phyloP scores from a whole-genome alignment of 129 eudicot genomes.

The Flaveria robusta region DNA sequence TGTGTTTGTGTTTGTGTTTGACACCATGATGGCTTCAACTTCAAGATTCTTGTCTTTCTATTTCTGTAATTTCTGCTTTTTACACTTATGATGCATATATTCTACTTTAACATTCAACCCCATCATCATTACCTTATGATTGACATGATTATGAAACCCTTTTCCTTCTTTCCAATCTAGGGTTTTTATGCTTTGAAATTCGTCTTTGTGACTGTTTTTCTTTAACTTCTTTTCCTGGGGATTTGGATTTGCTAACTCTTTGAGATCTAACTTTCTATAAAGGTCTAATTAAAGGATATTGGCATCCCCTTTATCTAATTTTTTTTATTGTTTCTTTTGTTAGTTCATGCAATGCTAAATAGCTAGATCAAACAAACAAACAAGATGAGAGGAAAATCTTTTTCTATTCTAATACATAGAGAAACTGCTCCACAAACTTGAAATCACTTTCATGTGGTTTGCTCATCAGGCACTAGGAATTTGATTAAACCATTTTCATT shows the following conservation, averaged over 20 bases:
- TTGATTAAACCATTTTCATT: background rate
- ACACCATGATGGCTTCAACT: conserved; percentile 15
- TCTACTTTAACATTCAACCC: conserved; percentile 29
- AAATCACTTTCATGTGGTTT: conserved; percentile 5
- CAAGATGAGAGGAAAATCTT: too few species aligned
- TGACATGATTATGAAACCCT: conserved; percentile 19
- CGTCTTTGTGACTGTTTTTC: background rate
- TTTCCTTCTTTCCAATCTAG: conserved; percentile 28
- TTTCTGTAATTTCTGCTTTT: conserved; percentile 29
- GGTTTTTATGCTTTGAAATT: conserved; percentile 24
- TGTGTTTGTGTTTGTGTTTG: conserved; percentile 26
- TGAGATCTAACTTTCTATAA: conserved; percentile 15
- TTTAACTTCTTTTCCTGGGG: background rate
- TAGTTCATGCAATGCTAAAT: conserved; percentile 19
- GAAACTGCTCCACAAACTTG: conserved; percentile 10
- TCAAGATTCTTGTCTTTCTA: conserved; percentile 34
- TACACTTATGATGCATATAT: conserved; percentile 29
- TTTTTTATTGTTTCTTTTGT: background rate
- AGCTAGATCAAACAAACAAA: conserved; percentile 4
- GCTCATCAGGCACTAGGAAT: background rate
- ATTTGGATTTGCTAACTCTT: conserved; percentile 3
- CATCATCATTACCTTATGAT: conserved; percentile 44
- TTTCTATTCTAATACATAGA: too few species aligned
- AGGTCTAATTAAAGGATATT: background rate
- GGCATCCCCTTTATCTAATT: background rate